Conservation (phyloP, 768 basidiomycete genomes). For the Boletus reticuloceps region DNA sequence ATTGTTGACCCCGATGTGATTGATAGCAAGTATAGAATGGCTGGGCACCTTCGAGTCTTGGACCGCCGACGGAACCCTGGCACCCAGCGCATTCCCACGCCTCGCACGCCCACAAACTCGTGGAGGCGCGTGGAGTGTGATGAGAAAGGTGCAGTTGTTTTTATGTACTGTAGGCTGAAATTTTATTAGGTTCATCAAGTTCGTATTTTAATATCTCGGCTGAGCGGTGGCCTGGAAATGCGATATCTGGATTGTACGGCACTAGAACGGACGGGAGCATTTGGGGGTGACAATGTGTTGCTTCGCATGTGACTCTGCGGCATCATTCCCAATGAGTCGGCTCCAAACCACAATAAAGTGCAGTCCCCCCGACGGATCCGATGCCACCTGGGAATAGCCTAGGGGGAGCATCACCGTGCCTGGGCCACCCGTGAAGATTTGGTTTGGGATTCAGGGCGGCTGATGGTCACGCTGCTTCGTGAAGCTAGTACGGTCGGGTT, state of each 20-base stretch:
- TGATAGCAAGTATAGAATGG: neutral
- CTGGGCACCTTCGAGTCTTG: too few relatives aligned
- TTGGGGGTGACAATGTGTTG: neutral
- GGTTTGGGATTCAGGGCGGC: slow-evolving; percentile 2
- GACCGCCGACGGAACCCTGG: too few relatives aligned
- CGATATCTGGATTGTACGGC: neutral
- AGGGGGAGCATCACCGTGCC: slow-evolving; percentile 5
- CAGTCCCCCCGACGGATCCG: slow-evolving; percentile 6
- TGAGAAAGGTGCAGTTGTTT: too few relatives aligned
- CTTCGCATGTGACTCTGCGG: neutral
- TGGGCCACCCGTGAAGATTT: slow-evolving; percentile 5
- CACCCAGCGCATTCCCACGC: too few relatives aligned
- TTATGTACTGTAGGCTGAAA: neutral
- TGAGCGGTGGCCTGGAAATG: too few relatives aligned
- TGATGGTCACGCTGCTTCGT: slow-evolving; percentile 8
- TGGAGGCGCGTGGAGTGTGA: too few relatives aligned
- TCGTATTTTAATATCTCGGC: too few relatives aligned
- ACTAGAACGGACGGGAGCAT: neutral
- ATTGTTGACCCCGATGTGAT: too few relatives aligned
- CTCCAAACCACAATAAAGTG: too few relatives aligned
- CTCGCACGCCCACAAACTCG: too few relatives aligned
- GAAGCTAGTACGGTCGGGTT: slow-evolving; percentile 6
- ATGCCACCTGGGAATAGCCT: neutral
- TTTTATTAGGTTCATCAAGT: neutral
- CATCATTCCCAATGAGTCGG: neutral